Base-by-base conservation (phyloP, 1,284 basidiomycete species). In the Apiotrichum gamsii region DNA sequence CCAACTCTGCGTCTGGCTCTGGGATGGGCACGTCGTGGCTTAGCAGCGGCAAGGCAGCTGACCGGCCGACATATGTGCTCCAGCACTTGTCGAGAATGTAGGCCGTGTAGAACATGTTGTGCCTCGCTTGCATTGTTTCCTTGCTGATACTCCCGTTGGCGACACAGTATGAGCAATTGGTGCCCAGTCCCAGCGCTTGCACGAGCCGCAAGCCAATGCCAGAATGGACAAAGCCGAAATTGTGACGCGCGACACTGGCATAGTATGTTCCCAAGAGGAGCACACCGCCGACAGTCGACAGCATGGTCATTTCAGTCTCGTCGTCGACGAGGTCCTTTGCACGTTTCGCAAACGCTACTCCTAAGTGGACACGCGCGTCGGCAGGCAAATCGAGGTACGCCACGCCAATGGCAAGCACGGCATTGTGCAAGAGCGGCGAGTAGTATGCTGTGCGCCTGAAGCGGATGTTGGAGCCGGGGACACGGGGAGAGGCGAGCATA, bases 361-460 rank as follows among this genome's bases (percentile, higher is more conserved):
- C 57, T 8, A 57, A 35, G 30, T 49, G 48, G 5, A 43, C 47
- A 19, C 51, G 45, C 9, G 45, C 21, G 3, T n/a, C 21, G 16
- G 33, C 18, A 11, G 45, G 45, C 13, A 52, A 36, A 4, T 51
- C 40, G 25, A 57, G 46, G 24, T 50, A 51, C 5, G 41, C 28
- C 20, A 56, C 47, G 23, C 52, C 52, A 23, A 54, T 30, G 1
- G 78, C 77, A 9, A 91, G 75, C 23, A 94, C 80, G 0, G 88
- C 83, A 10, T 80, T 77, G 63, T 95, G 90, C 41, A 94, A 77
- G 2, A 82, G 47, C 5, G 59, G 59, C 28, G 43, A 47, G 52
- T 60, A 60, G 45, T 57, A 45, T 3, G 53, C 43, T 4, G 53
- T 51, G 18, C 49, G 53, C 4, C 46, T 45, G 9, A 47, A 40